Evolutionary conservation across 1,284 basidiomycete species (phyloP).

Genomic region (Naganishia sp.): DNA sequence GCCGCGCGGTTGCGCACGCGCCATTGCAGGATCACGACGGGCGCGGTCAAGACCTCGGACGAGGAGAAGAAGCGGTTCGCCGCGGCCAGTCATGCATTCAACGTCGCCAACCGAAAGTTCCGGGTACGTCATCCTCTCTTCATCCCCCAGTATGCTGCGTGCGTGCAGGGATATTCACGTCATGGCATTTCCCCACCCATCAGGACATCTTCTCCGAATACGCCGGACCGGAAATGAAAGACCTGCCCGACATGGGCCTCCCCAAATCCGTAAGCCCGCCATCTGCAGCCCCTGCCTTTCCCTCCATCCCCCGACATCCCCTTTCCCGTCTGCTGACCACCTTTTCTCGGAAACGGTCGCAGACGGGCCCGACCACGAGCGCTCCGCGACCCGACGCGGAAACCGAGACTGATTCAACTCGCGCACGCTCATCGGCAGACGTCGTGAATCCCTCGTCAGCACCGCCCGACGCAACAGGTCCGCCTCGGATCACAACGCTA

Average conservation of each 20-base stretch:
- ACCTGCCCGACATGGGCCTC: conserved; percentile 81
- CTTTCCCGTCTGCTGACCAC: conserved; percentile 21
- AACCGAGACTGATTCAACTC: neutral
- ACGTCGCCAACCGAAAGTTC: conserved; percentile 75
- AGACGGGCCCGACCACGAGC: conserved; percentile 1
- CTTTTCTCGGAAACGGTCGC: neutral
- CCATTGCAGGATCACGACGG: conserved; percentile 74
- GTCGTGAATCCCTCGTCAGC: neutral
- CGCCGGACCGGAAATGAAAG: conserved; percentile 64
- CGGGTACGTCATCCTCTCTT: conserved; percentile 47
- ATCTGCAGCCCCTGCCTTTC: no score
- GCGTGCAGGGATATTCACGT: no score
- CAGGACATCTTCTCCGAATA: conserved; percentile 83
- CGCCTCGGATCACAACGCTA: neutral
- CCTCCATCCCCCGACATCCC: neutral
- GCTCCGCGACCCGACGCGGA: neutral
- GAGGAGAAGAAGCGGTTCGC: conserved; percentile 77
- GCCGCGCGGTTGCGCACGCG: neutral
- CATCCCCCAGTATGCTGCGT: no score
- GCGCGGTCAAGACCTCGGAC: conserved; percentile 78
- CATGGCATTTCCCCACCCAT: neutral
- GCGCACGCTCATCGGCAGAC: neutral
- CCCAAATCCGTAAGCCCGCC: conserved; percentile 10
- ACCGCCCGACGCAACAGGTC: neutral
- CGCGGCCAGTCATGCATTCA: conserved; percentile 78